Evolutionary conservation across 2,329 filamentous ascomycete species (phyloP), one percentile per base, ranked within the genome.

Genomic region (Ophiostoma tasmaniense): DNA sequence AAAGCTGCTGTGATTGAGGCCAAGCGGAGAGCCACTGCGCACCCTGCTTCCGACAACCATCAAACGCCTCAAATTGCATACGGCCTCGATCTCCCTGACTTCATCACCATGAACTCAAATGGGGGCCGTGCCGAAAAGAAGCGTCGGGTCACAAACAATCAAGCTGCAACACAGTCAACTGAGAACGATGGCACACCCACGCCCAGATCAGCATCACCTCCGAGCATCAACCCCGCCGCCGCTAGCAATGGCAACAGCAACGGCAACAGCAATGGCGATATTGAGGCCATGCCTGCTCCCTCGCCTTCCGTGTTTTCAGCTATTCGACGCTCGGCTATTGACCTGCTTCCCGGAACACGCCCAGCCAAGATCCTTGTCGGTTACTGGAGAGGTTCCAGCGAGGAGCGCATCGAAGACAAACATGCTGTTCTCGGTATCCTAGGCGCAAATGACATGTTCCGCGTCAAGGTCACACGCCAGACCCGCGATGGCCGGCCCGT

Each of bases 351-450:
- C 0, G 84, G 84, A 13, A 85, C 82, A 1, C 81, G 85, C 0
- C 85, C 85, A 0, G 87, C 85, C 0, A 80, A 84, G 10, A 85
- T 87, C 66, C 77, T 88, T 1, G 76, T 89, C 1, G 87, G 87
- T 0, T 83, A 82, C 73, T 89, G 87, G 87, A 80, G 79, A 67
- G 81, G 82, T 14, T 89, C 86, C 0, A 82, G 79, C 39, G 82
- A 84, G 66, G 55, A 74, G 0, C 76, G 81, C 2, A 74, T 78
- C 1, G 77, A 77, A 14, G 81, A 89, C 73, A 85, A 85, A 67
- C 87, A 89, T 73, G 87, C 86, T 0, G 85, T 89, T 0, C 86
- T 85, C 68, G 87, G 87, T 3, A 87, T 89, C 13, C 76, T 89
- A 0, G 85, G 85, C 0, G 82, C 82, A 22, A 87, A 87, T 68